Evolutionary conservation across 768 basidiomycete genomes (phyloP), one percentile per base, ranked within the genome.

Genomic region (Collybia mongolica): DNA sequence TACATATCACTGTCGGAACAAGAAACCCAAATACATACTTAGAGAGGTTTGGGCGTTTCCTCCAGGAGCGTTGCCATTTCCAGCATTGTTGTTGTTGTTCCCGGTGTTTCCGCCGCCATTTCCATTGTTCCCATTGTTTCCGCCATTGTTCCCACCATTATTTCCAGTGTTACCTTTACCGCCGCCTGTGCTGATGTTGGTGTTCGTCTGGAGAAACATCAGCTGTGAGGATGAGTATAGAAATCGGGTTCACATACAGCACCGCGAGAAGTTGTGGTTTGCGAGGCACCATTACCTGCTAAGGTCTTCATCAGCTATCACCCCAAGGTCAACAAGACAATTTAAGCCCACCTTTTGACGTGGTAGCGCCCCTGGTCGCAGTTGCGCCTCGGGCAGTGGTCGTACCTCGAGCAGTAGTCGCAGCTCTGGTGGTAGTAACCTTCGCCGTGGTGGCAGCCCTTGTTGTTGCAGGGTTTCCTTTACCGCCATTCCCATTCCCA

Each of bases 21-120:
- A 7, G 37, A 38, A 23, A 15, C 20, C 15, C 18, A 20, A 9
- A 44, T 26, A 59, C 65, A 12, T 53, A 71, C 70, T 72, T 44
- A 73, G 47, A 15, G 73, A 73, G 6, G 61, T 66, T 57, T 79
- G 77, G n/a, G 44, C 22, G 17, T 44, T 57, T 57, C 72, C 65
- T 3, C 53, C 65, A 20, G 43, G 49, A 54, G 48, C 52, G 28
- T 51, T 39, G 12, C 44, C 39, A 46, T 39, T 42, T 15, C 43
- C 42, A 17, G 20, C 40, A 17, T 17, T 29, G 28, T 37, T 44
- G 29, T 24, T 28, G 22, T 38, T 47, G 42, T 54, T 54, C 18
- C 48, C 51, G 23, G 36, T 44, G 46, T 44, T 51, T 23, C 52
- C 51, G 24, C 46, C 38, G 24, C 29, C 18, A 37, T 22, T 48